Evolutionary conservation across 148 eudicot genomes (phyloP), one percentile per base, ranked within the genome.

Genomic region (Silene latifolia): DNA sequence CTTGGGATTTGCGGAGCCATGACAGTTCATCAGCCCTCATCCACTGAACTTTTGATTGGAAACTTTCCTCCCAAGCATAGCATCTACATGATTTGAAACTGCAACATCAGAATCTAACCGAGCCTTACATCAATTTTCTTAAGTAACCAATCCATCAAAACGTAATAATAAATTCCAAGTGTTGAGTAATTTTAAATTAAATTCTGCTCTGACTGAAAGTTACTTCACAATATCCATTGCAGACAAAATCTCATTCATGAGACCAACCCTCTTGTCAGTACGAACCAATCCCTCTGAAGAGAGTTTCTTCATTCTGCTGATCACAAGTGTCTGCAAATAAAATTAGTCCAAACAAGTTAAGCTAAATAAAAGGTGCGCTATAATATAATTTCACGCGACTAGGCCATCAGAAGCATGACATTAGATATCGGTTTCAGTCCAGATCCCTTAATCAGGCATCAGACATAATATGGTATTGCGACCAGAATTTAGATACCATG

Each of bases 231-330:
- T 92, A 80, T 94, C 98, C 98, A 94, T 94, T 63, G 97, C 95
- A 58, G 95, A 93, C 85, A 94, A 87, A 61, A 94, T 85, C 79
- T 94, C 98, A 88, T 88, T 94, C 97, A 94, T 91, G 60, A 94
- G 96, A 58, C 98, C 98, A 80, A 94, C 90, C 83, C 98, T 88
- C 86, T 90, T 94, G 84, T 92, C 68, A 64, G 68, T 64, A 46
- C 68, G 68, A 27, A 27, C 42, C 68, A 92, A 73, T 59, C 97
- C 97, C 78, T 92, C 92, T 84, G 83, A 87, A 5, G 95, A 80
- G 69, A 85, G 70, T 71, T 85, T 92, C 73, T 87, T 92, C 97
- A 90, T 90, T 74, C 74, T 92, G 89, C 95, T 87, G 11, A 92
- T 88, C 10, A 92, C 85, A 73, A 75, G 70, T 56, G 97, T 88